phyloP scores from a whole-genome alignment of 2,329 filamentous ascomycete genomes.

The Ophiostoma himal-ulmi region DNA sequence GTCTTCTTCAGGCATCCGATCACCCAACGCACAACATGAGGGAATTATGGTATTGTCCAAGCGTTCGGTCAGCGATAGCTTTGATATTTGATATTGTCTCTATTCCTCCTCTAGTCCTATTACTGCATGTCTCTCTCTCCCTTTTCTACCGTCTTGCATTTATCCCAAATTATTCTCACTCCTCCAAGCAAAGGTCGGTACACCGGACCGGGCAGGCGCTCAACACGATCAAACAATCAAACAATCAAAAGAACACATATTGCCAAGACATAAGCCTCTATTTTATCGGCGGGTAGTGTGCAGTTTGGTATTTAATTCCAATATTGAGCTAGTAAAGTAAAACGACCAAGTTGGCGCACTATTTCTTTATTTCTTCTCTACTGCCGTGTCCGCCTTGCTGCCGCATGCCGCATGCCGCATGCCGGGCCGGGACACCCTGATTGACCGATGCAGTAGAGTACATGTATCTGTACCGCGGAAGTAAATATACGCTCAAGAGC shows the following conservation, averaged over 20 bases:
- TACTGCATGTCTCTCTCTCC: no score
- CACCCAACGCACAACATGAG: no score
- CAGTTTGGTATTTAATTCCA: neutral
- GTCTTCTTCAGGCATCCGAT: no score
- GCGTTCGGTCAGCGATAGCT: no score
- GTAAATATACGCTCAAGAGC: neutral
- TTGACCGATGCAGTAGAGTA: neutral
- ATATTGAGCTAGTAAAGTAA: neutral
- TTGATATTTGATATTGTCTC: no score
- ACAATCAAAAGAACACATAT: neutral
- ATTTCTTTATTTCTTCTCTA: neutral
- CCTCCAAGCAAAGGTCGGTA: neutral
- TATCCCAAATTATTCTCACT: neutral
- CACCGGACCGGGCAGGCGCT: neutral
- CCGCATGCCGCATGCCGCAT: constrained; percentile 2
- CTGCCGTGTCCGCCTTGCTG: constrained; percentile 1
- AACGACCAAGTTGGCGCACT: neutral
- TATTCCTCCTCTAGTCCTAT: no score
- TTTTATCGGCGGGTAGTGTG: neutral
- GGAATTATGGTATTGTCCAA: no score
- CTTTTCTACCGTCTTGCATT: neutral
- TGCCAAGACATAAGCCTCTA: neutral
- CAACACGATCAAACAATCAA: neutral
- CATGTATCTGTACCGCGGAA: neutral
- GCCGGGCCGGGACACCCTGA: neutral